phyloP scores from a whole-genome alignment of 2,329 filamentous ascomycete species.

The Purpureocillium lavendulum region DNA sequence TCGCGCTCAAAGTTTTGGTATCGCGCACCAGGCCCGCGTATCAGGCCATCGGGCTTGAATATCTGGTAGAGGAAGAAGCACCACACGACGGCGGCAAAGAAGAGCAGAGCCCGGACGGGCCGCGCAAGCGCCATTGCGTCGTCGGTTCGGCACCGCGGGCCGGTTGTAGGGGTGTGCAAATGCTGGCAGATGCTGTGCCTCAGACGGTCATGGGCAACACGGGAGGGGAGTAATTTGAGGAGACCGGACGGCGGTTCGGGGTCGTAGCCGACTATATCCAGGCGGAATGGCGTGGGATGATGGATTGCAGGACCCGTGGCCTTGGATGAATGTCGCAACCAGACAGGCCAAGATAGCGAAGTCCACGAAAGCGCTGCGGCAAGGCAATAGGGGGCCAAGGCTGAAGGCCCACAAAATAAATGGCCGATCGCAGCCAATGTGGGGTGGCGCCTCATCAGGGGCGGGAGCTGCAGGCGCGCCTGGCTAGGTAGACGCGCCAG shows the following conservation, averaged over 20 bases:
- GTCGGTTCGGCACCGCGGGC: neutral
- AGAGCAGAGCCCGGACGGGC: conserved; percentile 71
- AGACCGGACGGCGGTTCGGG: too few relatives aligned
- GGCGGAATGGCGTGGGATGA: too few relatives aligned
- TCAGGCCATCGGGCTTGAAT: conserved; percentile 47
- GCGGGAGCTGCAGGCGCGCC: neutral
- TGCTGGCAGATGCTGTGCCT: neutral
- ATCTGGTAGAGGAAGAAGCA: conserved; percentile 73
- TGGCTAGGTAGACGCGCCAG: neutral
- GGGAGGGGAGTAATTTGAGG: too few relatives aligned
- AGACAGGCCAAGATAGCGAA: too few relatives aligned
- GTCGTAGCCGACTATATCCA: too few relatives aligned
- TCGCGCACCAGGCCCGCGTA: conserved; percentile 30
- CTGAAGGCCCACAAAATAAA: too few relatives aligned
- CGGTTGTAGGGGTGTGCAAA: neutral
- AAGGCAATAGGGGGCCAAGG: too few relatives aligned
- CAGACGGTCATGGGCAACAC: conserved; percentile 4
- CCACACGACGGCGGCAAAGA: conserved; percentile 63
- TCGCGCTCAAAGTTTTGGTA: conserved; percentile 61
- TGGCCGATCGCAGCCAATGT: too few relatives aligned
- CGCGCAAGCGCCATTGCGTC: conserved; percentile 69
- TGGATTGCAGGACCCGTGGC: too few relatives aligned
- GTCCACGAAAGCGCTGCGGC: neutral
- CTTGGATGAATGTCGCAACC: too few relatives aligned
- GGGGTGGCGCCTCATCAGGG: too few relatives aligned